Base-by-base conservation (phyloP, 1,284 basidiomycete genomes). In the Fistulinella staudtii region DNA sequence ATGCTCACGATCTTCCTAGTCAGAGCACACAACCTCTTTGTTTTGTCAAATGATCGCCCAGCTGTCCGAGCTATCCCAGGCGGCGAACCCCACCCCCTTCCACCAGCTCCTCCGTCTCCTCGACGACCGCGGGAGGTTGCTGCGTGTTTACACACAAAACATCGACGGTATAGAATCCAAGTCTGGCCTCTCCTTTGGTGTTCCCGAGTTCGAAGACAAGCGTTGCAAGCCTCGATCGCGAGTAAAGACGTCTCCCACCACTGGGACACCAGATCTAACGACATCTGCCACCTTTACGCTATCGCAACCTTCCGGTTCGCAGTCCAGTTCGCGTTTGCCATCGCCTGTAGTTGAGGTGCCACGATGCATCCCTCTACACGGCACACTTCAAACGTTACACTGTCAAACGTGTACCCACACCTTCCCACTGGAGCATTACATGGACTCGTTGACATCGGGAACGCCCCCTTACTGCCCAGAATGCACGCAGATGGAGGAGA, bases 81-180 rank as follows among this genome's bases (percentile, higher is more conserved):
- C 75, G 2, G 90, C 93, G 8, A 57, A 75, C 49, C 93, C 93
- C 1, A 94, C 93, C 3, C 70, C 82, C 1, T 96, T 96, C 55
- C 93, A 97, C 60, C 67, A 73, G 7, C 72, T 89, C 21, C 78
- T 97, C 20, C 83, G 83, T 33, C 60, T 74, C 11, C 77, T 96
- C 18, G 90, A 96, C 57, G 72, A 82, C 44, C 75, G 85, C 36
- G 86, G 89, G 2, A 77, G 81, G 37, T 77, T 97, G 1, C 75
- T 93, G 34, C 78, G 93, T 22, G 89, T 93, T 4, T 97, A 96
- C 66, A 95, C 93, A 0, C 93, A 97, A 70, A 94, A 95, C 66
- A 94, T 96, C 50, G 93, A 97, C 61, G 85, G 84, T 13, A 80
- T 97, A 39, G 93, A 96, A 61, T 74, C 74, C 48, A 91, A 92